Evolutionary conservation across 768 basidiomycete species (phyloP).

Genomic region (Roridomyces roridus): DNA sequence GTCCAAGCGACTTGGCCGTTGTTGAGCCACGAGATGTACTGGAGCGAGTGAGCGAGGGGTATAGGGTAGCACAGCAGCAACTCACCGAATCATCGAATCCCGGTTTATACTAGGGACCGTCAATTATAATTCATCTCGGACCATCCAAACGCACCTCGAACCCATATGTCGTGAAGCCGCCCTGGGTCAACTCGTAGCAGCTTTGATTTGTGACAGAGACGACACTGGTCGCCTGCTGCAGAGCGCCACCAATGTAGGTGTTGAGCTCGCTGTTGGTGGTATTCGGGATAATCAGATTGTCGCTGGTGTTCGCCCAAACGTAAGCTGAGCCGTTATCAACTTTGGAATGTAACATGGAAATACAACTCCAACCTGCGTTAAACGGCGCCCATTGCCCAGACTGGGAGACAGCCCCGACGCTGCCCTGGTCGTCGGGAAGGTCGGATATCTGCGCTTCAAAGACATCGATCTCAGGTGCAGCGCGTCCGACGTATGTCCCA

Average conservation of each 20-base stretch:
- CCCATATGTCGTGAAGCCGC: constrained; percentile 66
- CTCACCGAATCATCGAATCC: constrained; percentile 13
- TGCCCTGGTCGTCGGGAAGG: background rate
- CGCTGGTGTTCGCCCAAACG: constrained; percentile 65
- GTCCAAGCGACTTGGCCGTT: constrained; percentile 66
- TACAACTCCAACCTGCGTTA: constrained; percentile 48
- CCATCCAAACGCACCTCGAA: constrained; percentile 48
- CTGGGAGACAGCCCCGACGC: constrained; percentile 71
- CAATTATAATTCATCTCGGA: background rate
- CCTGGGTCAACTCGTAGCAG: constrained; percentile 57
- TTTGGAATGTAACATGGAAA: constrained; percentile 71
- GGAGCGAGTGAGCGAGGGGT: background rate
- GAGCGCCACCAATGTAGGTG: constrained; percentile 73
- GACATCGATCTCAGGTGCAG: constrained; percentile 90
- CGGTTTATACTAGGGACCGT: constrained; percentile 45
- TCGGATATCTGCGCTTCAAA: constrained; percentile 63
- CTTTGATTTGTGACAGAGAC: constrained; percentile 52
- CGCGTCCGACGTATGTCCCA: constrained; percentile 81
- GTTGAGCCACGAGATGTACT: constrained; percentile 73
- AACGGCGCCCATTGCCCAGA: constrained; percentile 73
- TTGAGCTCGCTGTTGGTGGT: constrained; percentile 58
- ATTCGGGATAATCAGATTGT: constrained; percentile 64
- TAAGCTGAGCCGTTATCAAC: no score
- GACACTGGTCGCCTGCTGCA: constrained; percentile 77
- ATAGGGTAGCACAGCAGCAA: background rate